Percentiles rank a stretch among this genome's conserved stretches.
Evolutionary conservation across 768 basidiomycete genomes (phyloP).

Genomic region (Tylopilus felleus): DNA sequence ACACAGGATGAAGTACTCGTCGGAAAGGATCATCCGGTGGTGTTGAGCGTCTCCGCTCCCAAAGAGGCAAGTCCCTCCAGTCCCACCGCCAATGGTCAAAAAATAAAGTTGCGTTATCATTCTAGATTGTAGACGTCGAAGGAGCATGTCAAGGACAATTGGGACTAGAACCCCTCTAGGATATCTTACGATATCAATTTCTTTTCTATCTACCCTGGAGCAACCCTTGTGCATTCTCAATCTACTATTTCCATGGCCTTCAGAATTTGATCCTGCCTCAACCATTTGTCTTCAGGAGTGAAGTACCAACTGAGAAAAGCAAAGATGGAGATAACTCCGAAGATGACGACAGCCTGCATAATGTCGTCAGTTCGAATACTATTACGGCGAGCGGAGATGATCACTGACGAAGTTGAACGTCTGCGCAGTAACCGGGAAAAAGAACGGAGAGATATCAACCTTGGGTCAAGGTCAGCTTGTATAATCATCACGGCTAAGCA

Average conservation of each 20-base stretch:
- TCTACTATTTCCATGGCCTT: conserved; percentile 41
- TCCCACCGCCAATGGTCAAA: background rate
- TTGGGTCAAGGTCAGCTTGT: conserved; percentile 25
- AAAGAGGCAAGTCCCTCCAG: conserved; percentile 60
- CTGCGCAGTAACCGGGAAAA: conserved; percentile 72
- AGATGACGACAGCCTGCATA: conserved; percentile 68
- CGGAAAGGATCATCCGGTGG: conserved; percentile 53
- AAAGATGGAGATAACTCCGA: conserved; percentile 74
- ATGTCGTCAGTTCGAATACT: conserved; percentile 8
- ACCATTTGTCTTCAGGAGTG: conserved; percentile 77
- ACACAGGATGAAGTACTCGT: conserved; percentile 70
- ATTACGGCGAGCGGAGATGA: background rate
- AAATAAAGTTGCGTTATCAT: conserved; percentile 2
- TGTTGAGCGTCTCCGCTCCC: conserved; percentile 71
- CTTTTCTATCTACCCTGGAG: background rate
- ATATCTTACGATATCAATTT: conserved; percentile 7
- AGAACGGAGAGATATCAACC: conserved; percentile 86
- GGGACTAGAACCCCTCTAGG: conserved; percentile 53
- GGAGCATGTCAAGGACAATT: conserved; percentile 73
- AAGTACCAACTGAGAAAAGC: conserved; percentile 76
- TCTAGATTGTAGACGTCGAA: conserved; percentile 69
- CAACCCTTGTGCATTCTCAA: conserved; percentile 4
- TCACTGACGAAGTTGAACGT: conserved; percentile 82
- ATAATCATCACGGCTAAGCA: background rate
- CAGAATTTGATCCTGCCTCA: conserved; percentile 59